phyloP scores from a whole-genome alignment of 352 stramenopile genomes.

The Peronospora destructor region DNA sequence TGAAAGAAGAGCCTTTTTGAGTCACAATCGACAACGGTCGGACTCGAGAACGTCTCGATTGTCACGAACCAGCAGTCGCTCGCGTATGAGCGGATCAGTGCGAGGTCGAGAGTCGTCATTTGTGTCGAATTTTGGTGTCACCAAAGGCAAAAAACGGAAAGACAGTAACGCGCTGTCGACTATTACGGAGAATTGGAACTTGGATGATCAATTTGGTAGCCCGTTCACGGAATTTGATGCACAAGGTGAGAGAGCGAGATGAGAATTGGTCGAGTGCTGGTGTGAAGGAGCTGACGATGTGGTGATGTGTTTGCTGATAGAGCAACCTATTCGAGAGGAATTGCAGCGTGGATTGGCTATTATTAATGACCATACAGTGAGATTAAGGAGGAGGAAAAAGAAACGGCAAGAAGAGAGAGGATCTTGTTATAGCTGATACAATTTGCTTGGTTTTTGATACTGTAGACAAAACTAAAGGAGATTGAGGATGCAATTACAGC shows the following conservation, averaged over 20 bases:
- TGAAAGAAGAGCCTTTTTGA: slow-evolving; percentile 14
- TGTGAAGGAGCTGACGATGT: background rate
- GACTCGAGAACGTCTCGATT: slow-evolving; percentile 63
- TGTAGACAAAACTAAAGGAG: slow-evolving; percentile 76
- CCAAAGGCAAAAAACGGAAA: slow-evolving; percentile 45
- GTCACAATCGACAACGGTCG: slow-evolving; percentile 40
- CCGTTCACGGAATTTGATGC: slow-evolving; percentile 76
- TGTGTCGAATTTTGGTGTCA: slow-evolving; percentile 74
- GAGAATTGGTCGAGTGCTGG: background rate
- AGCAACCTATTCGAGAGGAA: slow-evolving; percentile 79
- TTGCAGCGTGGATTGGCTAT: slow-evolving; percentile 72
- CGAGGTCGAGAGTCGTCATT: slow-evolving; percentile 56
- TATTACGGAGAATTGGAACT: slow-evolving; percentile 85
- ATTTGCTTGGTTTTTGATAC: background rate
- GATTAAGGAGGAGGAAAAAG: background rate
- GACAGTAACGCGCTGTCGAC: slow-evolving; percentile 75
- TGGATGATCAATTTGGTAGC: slow-evolving; percentile 75
- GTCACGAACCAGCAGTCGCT: slow-evolving; percentile 45
- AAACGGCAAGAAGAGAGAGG: background rate
- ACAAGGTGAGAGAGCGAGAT: slow-evolving; percentile 36
- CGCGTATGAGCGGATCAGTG: slow-evolving; percentile 25
- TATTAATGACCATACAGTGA: slow-evolving; percentile 83
- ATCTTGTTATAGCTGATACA: background rate
- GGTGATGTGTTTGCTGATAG: slow-evolving; percentile 18
- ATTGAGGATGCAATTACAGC: slow-evolving; percentile 83